phyloP scores from a whole-genome alignment of 805 yeast species.

The Starmerella scarabaei region DNA sequence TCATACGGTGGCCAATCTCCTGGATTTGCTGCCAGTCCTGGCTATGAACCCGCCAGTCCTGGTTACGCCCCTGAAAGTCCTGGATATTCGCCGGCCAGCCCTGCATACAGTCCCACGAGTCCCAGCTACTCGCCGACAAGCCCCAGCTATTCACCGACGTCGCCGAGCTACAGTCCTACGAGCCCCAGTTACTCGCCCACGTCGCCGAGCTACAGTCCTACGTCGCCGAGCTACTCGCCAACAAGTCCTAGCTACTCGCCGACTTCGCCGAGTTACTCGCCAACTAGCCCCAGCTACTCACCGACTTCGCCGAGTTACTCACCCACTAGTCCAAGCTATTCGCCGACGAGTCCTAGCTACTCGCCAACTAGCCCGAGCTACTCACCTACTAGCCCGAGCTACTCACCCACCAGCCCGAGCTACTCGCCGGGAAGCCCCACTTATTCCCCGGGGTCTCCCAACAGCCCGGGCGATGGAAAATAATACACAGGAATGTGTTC shows the following conservation, averaged over 20 bases:
- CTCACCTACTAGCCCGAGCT: constrained; percentile 53
- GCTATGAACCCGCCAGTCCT: constrained; percentile 59
- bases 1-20: too few species aligned
- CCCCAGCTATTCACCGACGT: constrained; percentile 67
- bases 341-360: constrained; percentile 54
- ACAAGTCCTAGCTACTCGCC: constrained; percentile 21
- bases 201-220: constrained; percentile 59
- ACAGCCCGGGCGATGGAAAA: constrained; percentile 25
- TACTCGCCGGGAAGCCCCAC: constrained; percentile 60
- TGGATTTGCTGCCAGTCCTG: too few species aligned
- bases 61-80: constrained; percentile 55
- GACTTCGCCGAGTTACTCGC: constrained; percentile 33
- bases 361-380: constrained; percentile 58
- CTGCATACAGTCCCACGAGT: constrained; percentile 52
- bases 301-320: constrained; percentile 51
- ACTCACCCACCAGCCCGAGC: constrained; percentile 50
- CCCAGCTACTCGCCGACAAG: constrained; percentile 48
- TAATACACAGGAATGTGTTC: neutral
- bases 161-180: constrained; percentile 65
- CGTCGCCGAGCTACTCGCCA: constrained; percentile 40
- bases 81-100: constrained; percentile 49
- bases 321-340: constrained; percentile 46
- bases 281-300: constrained; percentile 56
- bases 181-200: constrained; percentile 55
- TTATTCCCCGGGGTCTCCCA: constrained; percentile 56